A percentile compares a stretch with the other conserved stretches of the same genome.
These are phyloP conservation scores for Taiozyma sp. DNA, from an alignment of 1,139 yeast genomes.

Conservation along the genomic window DNA sequence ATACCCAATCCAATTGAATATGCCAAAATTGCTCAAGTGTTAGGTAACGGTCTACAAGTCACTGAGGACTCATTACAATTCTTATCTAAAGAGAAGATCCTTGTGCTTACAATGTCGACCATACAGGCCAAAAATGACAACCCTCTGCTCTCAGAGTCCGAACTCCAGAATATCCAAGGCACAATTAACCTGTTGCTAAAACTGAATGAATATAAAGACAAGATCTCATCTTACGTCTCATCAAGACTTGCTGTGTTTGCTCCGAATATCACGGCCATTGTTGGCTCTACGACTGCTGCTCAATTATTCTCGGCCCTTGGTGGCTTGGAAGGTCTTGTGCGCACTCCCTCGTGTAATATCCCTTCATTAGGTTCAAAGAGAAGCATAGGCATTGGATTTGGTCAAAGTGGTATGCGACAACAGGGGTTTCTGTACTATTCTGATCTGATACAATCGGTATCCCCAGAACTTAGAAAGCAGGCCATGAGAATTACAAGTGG, in stretches of 20 bases:
- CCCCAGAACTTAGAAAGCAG: constrained; percentile 56
- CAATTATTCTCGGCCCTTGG: constrained; percentile 69
- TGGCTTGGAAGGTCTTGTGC: constrained; percentile 62
- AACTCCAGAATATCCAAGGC: constrained; percentile 34
- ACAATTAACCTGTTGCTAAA: constrained; percentile 45
- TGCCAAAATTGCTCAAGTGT: constrained; percentile 43
- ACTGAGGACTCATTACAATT: constrained; percentile 31
- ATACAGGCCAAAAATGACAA: constrained; percentile 34
- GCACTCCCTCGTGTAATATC: constrained; percentile 78
- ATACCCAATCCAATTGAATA: constrained; percentile 63
- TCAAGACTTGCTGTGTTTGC: constrained; percentile 53
- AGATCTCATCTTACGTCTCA: constrained; percentile 52
- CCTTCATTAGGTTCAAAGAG: constrained; percentile 71
- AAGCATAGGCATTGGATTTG: constrained; percentile 40
- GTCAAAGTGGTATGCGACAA: constrained; percentile 44
- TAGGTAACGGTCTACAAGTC: constrained; percentile 45
- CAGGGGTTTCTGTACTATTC: constrained; percentile 59
- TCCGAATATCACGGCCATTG: constrained; percentile 71
- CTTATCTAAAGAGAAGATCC: constrained; percentile 55
- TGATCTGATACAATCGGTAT: constrained; percentile 44
- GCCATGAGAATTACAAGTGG: constrained; percentile 79
- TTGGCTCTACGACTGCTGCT: constrained; percentile 73
- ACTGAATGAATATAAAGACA: constrained; percentile 38
- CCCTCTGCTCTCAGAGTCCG: constrained; percentile 29
- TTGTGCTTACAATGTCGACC: constrained; percentile 74